phyloP scores from a whole-genome alignment of 345 rosid genomes.

The Citrus maxima region DNA sequence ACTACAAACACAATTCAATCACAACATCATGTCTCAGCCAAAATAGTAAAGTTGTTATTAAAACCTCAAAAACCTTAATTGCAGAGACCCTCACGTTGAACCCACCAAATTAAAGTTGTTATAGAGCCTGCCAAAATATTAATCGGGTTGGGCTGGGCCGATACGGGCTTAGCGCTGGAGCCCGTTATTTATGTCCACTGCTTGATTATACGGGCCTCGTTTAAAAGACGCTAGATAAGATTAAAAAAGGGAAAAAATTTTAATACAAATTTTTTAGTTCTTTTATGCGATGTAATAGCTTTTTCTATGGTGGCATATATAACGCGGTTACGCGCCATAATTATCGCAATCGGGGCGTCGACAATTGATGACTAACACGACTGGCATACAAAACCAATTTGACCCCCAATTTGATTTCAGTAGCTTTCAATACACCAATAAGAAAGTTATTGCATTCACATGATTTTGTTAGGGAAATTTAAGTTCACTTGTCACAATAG shows the following conservation, averaged over 20 bases:
- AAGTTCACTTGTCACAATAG: not conserved
- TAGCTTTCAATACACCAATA: not conserved
- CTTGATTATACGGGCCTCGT: not conserved
- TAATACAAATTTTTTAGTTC: too few relatives aligned
- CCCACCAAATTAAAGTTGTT: not conserved
- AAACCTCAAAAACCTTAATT: not conserved
- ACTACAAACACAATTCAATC: conserved; percentile 33
- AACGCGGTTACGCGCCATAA: not conserved
- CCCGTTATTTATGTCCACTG: not conserved
- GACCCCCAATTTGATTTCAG: not conserved
- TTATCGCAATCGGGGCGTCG: not conserved
- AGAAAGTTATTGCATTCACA: not conserved
- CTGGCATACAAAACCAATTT: not conserved
- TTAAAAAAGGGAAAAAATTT: not conserved
- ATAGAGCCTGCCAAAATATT: not conserved
- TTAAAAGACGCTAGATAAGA: not conserved
- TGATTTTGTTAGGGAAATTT: conserved; percentile 8
- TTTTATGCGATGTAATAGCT: not conserved
- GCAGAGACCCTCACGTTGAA: not conserved
- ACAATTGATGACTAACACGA: not conserved
- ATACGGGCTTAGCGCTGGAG: not conserved
- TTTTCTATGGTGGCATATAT: not conserved
- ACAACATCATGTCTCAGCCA: not conserved
- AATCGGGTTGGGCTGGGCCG: not conserved
- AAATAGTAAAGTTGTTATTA: too few relatives aligned